These are phyloP conservation scores for Penicillium sp. DNA, from an alignment of 2,329 filamentous ascomycete species.

Conservation along the genomic window DNA sequence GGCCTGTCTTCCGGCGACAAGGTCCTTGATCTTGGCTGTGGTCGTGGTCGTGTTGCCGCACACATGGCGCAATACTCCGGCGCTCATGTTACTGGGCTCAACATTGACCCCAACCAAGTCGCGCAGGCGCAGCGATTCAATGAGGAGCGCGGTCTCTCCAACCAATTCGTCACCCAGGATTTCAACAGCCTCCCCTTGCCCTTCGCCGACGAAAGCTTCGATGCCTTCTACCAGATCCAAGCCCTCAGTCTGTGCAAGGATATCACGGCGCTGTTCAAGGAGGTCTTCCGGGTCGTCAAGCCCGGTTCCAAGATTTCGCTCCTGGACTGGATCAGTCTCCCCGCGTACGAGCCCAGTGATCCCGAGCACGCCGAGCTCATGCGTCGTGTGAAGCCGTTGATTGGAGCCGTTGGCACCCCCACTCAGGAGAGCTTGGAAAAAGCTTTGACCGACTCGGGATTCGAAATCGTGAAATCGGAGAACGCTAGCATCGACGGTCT, in stretches of 20 bases:
- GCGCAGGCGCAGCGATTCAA: conserved; percentile 45
- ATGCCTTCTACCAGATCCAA: conserved; percentile 55
- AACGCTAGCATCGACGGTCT: conserved; percentile 50
- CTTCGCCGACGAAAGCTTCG: conserved; percentile 47
- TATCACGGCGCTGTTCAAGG: conserved; percentile 43
- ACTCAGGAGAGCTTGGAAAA: conserved; percentile 46
- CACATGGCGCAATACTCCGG: conserved; percentile 49
- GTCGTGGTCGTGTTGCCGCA: conserved; percentile 50
- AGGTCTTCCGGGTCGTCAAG: conserved; percentile 48
- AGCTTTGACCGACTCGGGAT: conserved; percentile 46
- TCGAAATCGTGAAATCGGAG: conserved; percentile 45
- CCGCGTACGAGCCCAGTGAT: conserved; percentile 46
- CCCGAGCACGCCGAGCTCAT: conserved; percentile 48
- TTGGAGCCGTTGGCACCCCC: conserved; percentile 52
- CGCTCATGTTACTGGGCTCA: conserved; percentile 47
- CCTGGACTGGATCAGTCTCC: conserved; percentile 51
- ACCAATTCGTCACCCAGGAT: conserved; percentile 48
- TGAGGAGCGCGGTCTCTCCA: conserved; percentile 40
- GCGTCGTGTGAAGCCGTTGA: conserved; percentile 51
- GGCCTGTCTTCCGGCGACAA: conserved; percentile 43
- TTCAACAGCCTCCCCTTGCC: conserved; percentile 50
- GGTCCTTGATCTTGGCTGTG: conserved; percentile 51
- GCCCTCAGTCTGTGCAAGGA: conserved; percentile 52
- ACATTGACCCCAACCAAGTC: conserved; percentile 52
- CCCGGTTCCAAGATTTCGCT: conserved; percentile 49